Evolutionary conservation across 129 eudicot genomes (phyloP), one percentile per base, ranked within the genome.

Genomic region (carrot (Daucus carota)): DNA sequence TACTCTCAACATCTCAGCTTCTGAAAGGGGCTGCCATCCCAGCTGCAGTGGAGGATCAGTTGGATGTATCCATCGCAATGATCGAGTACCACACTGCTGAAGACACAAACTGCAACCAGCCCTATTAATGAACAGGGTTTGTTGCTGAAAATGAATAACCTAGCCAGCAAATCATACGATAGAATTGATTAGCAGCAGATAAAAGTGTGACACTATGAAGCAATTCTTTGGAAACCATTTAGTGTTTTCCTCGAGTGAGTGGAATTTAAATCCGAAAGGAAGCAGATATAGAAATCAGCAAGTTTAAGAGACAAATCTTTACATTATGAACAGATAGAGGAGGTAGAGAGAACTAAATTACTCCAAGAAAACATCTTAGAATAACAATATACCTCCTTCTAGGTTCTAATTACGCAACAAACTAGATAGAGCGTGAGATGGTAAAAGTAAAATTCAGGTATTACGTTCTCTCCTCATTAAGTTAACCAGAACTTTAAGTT

Each of bases 101-200:
- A 95, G 77, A 81, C 89, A 91, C 47, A 95, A 38, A 79, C 86
- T 82, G 72, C 87, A 82, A 16, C 97, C 99, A 60, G 80, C 82
- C 82, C 96, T 83, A 70, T 91, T 95, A 52, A 87, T 75, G 40
- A 83, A 95, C 89, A 95, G 77, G 65, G 96, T 85, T 75, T 86
- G 97, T 36, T 97, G 99, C 76, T 95, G 99, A 85, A 91, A 89
- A 88, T 81, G 94, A 74, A 95, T 84, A 80, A 89, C 99, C 99
- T 95, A 87, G 88, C 38, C 48, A 52, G 71, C 36, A 46, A 70
- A 79, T 65, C 78, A 80, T 24, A 20, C 26, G 77, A 44, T 45
- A 68, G 76, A 46, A 81, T 36, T 40, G 24, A n/a, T 70, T 40
- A 36, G 5, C 73, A 22, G 5, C 47, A 40, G 6, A 46, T 42